Evolutionary conservation across 179 eudicot species (phyloP).

Genomic region (Corrigiola litoralis): DNA sequence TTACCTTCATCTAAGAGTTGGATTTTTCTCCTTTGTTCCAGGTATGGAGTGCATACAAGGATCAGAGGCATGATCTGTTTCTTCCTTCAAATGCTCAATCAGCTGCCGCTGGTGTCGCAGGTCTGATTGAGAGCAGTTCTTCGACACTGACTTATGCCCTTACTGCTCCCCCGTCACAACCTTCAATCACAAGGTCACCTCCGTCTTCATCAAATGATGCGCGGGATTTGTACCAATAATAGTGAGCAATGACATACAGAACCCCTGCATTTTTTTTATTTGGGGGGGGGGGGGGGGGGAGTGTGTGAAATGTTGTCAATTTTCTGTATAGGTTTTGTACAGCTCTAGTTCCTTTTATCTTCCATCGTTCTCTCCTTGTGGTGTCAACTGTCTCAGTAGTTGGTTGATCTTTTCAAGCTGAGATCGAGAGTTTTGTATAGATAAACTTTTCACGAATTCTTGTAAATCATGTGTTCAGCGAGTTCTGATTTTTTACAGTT

Average conservation of each 20-base stretch:
- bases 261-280: background rate
- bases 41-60: slow-evolving; percentile 98
- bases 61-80: slow-evolving; percentile 94
- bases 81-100: slow-evolving; percentile 98
- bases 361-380: no score
- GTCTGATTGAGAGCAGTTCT: slow-evolving; percentile 81
- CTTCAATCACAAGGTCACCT: slow-evolving; percentile 36
- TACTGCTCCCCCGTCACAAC: slow-evolving; percentile 66
- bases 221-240: slow-evolving; percentile 32
- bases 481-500: no score
- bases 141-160: slow-evolving; percentile 76
- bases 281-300: no score
- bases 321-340: no score
- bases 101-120: slow-evolving; percentile 97
- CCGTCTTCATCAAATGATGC: slow-evolving; percentile 42
- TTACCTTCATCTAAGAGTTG: background rate
- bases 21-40: slow-evolving; percentile 23
- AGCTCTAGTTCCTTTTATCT: no score
- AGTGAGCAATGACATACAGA: background rate
- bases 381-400: no score
- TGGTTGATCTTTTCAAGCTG: no score
- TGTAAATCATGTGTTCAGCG: no score
- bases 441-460: no score
- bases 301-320: no score
- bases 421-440: no score